A percentile compares a stretch with the other conserved stretches of the same genome.
Conservation (phyloP, 192 early-diverging fungal genomes). For the Podila horticola region DNA sequence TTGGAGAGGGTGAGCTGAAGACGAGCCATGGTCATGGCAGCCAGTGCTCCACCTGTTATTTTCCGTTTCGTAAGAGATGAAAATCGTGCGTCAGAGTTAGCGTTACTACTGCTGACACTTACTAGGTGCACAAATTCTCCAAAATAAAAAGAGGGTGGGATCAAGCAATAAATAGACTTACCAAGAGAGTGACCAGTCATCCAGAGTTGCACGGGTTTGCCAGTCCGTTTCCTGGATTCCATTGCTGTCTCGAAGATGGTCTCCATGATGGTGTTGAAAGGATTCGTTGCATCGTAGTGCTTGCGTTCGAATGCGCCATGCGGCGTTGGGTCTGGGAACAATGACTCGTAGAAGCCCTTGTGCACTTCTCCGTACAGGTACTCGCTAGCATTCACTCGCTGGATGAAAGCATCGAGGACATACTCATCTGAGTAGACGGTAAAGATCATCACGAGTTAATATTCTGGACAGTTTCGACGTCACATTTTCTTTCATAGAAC, state of each 20-base stretch:
- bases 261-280: slow-evolving; percentile 54
- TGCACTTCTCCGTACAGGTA: slow-evolving; percentile 63
- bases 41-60: not conserved
- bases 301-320: slow-evolving; percentile 8
- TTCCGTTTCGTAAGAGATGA: not conserved
- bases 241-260: slow-evolving; percentile 47
- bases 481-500: no score
- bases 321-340: slow-evolving; percentile 50
- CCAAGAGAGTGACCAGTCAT: slow-evolving; percentile 67
- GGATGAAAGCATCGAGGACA: slow-evolving; percentile 56
- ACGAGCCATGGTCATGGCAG: not conserved
- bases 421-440: slow-evolving; percentile 44
- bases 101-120: not conserved
- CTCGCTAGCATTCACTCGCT: slow-evolving; percentile 58
- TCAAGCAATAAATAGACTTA: slow-evolving; percentile 14
- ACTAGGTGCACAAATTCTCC: no score
- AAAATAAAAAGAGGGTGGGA: not conserved
- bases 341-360: slow-evolving; percentile 61
- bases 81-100: not conserved
- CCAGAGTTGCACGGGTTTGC: slow-evolving; percentile 57
- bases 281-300: slow-evolving; percentile 45
- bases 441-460: not conserved
- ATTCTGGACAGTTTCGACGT: not conserved
- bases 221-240: slow-evolving; percentile 10
- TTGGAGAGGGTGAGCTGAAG: not conserved